Conservation (phyloP, 208 protist species). For the Trypanosoma vivax region DNA sequence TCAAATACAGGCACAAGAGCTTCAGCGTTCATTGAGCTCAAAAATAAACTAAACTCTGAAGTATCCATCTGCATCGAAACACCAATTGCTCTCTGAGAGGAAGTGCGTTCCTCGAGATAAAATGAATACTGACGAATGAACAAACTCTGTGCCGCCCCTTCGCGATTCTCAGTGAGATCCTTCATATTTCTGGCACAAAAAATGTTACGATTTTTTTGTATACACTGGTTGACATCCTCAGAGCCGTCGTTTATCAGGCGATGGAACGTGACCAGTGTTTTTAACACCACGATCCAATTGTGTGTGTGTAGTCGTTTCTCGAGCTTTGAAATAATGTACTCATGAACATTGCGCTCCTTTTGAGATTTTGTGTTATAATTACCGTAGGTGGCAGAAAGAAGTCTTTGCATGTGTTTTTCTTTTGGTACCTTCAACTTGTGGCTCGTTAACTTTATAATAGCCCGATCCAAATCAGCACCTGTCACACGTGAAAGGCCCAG, state of each 20-base stretch:
- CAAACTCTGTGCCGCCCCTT: slow-evolving; percentile 34
- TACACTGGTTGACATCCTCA: slow-evolving; percentile 37
- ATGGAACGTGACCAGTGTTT: slow-evolving; percentile 72
- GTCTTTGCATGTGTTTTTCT: slow-evolving; percentile 75
- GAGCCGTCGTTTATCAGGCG: slow-evolving; percentile 61
- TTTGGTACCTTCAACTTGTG: slow-evolving; percentile 82
- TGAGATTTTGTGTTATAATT: slow-evolving; percentile 21
- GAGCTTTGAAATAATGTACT: slow-evolving; percentile 70
- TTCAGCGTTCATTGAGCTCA: slow-evolving; percentile 34
- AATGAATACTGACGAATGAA: slow-evolving; percentile 66
- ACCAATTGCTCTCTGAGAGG: slow-evolving; percentile 28
- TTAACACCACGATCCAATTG: slow-evolving; percentile 82
- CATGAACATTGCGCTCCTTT: slow-evolving; percentile 17
- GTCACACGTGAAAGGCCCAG: slow-evolving; percentile 56
- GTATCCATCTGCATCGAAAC: slow-evolving; percentile 37
- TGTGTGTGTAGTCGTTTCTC: slow-evolving; percentile 71
- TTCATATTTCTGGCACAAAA: slow-evolving; percentile 50
- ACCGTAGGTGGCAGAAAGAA: slow-evolving; percentile 63
- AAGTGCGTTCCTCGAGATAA: slow-evolving; percentile 49
- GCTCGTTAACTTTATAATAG: slow-evolving; percentile 80
- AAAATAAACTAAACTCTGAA: slow-evolving; percentile 37
- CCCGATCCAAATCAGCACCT: slow-evolving; percentile 60
- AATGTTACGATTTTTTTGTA: slow-evolving; percentile 39
- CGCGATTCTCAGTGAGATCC: slow-evolving; percentile 36
- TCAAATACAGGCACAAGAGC: slow-evolving; percentile 33